Percentiles rank a stretch among this genome's conserved stretches.
These are phyloP conservation scores for Scedosporium aurantiacum DNA, from an alignment of 2,329 filamentous ascomycete genomes.

Conservation along the genomic window DNA sequence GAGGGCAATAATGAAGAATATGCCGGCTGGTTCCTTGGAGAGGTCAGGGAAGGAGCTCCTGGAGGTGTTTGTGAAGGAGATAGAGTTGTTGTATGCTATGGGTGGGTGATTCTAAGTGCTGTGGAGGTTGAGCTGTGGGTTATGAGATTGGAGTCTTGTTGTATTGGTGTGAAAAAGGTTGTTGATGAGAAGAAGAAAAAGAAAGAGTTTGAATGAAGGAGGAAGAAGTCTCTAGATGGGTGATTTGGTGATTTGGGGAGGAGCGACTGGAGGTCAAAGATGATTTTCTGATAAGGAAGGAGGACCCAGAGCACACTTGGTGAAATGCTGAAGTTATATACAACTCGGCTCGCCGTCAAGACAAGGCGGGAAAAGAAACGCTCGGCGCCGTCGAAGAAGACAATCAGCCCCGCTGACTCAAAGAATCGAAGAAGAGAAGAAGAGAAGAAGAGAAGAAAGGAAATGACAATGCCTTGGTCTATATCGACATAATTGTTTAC, in stretches of 20 bases:
- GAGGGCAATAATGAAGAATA: too few species aligned
- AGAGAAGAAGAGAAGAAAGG: background rate
- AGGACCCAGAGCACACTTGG: background rate
- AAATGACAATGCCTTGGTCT: background rate
- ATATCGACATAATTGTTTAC: background rate
- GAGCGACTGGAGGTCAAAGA: background rate
- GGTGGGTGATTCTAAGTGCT: too few species aligned
- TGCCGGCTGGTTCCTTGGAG: too few species aligned
- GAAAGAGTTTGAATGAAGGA: background rate
- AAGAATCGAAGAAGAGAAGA: slow-evolving; percentile 4
- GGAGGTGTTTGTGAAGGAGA: too few species aligned
- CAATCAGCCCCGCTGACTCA: slow-evolving; percentile 2
- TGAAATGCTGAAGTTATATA: background rate
- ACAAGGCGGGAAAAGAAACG: background rate
- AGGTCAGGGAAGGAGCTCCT: too few species aligned
- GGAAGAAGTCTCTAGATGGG: background rate
- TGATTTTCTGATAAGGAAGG: background rate
- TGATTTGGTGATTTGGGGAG: background rate
- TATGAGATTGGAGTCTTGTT: background rate
- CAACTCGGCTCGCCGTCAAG: background rate
- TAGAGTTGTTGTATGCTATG: too few species aligned
- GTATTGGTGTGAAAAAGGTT: background rate
- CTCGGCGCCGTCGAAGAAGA: background rate
- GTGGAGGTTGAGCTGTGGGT: too few species aligned
- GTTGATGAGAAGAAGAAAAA: background rate